These are phyloP conservation scores for Rhododendron mucronatum DNA, from an alignment of 148 eudicot species.

Conservation along the genomic window DNA sequence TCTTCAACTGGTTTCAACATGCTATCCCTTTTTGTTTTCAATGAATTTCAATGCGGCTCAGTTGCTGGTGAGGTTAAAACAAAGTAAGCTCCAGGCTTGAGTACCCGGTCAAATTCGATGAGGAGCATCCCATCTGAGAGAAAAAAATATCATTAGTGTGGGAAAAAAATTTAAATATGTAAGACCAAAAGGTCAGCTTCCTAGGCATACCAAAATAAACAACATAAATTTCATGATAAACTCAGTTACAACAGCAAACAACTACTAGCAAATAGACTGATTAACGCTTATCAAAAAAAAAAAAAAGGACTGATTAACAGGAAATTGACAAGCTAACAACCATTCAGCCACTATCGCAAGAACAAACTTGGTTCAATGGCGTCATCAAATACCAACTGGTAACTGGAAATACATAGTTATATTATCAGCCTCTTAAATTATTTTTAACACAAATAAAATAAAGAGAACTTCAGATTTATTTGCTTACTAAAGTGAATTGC, in stretches of 20 bases:
- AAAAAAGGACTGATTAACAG: background rate
- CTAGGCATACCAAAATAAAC: background rate
- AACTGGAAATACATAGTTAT: background rate
- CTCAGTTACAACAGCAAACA: background rate
- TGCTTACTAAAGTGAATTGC: background rate
- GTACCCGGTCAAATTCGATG: constrained; percentile 82
- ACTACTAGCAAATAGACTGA: background rate
- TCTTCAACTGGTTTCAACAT: constrained; percentile 64
- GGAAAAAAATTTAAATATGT: constrained; percentile 5
- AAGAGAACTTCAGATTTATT: background rate
- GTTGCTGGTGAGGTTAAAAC: constrained; percentile 68
- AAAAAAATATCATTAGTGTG: constrained; percentile 13
- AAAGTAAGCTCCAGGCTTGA: constrained; percentile 95
- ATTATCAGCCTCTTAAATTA: background rate
- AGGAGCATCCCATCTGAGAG: constrained; percentile 76
- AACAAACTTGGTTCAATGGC: background rate
- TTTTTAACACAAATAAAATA: background rate
- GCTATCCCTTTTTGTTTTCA: constrained; percentile 51
- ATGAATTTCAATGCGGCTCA: constrained; percentile 46
- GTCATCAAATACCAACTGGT: background rate
- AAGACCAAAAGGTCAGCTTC: background rate
- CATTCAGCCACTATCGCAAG: background rate
- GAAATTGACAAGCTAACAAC: background rate
- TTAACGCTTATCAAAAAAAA: too few species aligned
- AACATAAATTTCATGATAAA: background rate